phyloP scores from a whole-genome alignment of 2,329 filamentous ascomycete genomes.

The Pestalotiopsis sp. region DNA sequence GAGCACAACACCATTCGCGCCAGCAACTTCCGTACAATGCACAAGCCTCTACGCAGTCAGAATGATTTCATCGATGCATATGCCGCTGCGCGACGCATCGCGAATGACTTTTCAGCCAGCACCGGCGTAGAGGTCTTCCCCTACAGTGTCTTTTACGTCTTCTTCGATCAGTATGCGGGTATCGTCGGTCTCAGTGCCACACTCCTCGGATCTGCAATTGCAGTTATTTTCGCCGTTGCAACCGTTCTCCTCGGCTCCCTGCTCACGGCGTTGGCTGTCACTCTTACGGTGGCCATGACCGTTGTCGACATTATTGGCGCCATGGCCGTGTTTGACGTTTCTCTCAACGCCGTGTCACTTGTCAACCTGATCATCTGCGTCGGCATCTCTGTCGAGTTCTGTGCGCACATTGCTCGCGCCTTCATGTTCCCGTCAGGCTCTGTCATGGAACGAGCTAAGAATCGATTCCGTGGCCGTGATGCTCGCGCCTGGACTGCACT shows the following conservation, averaged over 20 bases:
- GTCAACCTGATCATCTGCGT: constrained; percentile 98
- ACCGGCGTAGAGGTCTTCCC: constrained; percentile 88
- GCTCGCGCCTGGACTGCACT: constrained; percentile 90
- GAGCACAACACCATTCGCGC: constrained; percentile 70
- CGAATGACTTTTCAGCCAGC: constrained; percentile 69
- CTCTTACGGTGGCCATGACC: constrained; percentile 87
- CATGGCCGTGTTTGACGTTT: constrained; percentile 88
- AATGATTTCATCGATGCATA: constrained; percentile 93
- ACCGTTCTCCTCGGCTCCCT: constrained; percentile 82
- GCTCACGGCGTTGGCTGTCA: constrained; percentile 79
- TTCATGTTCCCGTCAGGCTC: constrained; percentile 89
- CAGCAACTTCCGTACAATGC: constrained; percentile 89
- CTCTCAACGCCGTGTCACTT: constrained; percentile 90
- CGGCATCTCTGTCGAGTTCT: constrained; percentile 96
- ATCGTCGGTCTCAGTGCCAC: constrained; percentile 81
- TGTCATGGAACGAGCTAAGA: constrained; percentile 79
- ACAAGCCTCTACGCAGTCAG: constrained; percentile 85
- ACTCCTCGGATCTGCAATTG: constrained; percentile 80
- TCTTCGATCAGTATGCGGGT: constrained; percentile 94
- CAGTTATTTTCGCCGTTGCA: constrained; percentile 81
- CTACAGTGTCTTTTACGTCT: constrained; percentile 97
- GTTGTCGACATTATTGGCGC: constrained; percentile 92
- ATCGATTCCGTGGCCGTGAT: constrained; percentile 78
- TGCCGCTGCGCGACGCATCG: constrained; percentile 84
- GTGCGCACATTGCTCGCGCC: constrained; percentile 91